phyloP scores from a whole-genome alignment of 2,329 filamentous ascomycete species.

The Nigrograna mackinnonii region DNA sequence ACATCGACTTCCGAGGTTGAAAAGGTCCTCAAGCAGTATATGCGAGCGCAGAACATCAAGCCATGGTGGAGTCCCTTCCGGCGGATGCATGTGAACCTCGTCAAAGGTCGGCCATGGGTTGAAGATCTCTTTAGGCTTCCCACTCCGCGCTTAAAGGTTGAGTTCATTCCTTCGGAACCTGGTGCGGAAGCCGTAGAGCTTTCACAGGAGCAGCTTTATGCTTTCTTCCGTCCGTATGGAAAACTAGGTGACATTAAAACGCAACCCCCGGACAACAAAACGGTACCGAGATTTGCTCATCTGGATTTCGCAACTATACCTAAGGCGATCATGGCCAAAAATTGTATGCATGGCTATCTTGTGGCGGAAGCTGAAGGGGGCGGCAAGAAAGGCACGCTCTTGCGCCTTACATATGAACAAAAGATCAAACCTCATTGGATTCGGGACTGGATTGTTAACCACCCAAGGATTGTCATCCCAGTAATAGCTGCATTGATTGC shows the following conservation, averaged over 20 bases:
- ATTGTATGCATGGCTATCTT: constrained; percentile 85
- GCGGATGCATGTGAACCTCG: constrained; percentile 71
- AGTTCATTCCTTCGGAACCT: constrained; percentile 76
- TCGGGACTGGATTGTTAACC: constrained; percentile 83
- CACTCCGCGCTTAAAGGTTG: constrained; percentile 74
- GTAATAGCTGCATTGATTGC: constrained; percentile 79
- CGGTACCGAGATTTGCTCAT: constrained; percentile 77
- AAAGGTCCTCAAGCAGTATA: constrained; percentile 62
- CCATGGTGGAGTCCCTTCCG: constrained; percentile 92
- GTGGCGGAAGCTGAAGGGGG: constrained; percentile 71
- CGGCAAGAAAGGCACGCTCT: constrained; percentile 72
- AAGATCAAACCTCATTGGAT: constrained; percentile 77
- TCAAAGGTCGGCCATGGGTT: constrained; percentile 87
- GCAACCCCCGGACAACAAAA: constrained; percentile 84
- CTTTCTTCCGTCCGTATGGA: constrained; percentile 85
- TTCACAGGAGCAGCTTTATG: constrained; percentile 84
- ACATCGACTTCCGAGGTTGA: constrained; percentile 59
- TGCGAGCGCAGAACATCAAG: constrained; percentile 72
- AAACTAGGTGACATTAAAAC: constrained; percentile 84
- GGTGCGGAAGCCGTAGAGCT: constrained; percentile 76
- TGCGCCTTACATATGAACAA: constrained; percentile 83
- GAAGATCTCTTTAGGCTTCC: constrained; percentile 89
- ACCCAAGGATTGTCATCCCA: constrained; percentile 88
- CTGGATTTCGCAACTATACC: constrained; percentile 75
- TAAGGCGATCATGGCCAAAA: constrained; percentile 84